These are phyloP conservation scores for Mucor saturninus DNA, from an alignment of 371 early-diverging fungal species.

Conservation along the genomic window DNA sequence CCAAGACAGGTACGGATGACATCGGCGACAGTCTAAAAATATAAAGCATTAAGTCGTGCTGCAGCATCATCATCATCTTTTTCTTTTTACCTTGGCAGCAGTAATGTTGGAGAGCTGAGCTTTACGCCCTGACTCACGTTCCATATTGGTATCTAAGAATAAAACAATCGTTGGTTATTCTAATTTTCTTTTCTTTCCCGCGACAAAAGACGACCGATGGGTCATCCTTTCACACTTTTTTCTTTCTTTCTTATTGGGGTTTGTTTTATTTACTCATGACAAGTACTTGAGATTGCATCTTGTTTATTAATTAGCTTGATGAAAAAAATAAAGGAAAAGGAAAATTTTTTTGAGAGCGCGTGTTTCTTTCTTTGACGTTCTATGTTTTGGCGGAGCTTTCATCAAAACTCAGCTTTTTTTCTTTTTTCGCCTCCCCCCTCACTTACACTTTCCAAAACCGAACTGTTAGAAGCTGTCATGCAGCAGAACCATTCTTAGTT, in stretches of 20 bases:
- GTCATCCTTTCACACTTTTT: background rate
- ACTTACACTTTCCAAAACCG: background rate
- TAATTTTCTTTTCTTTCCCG: too few species aligned
- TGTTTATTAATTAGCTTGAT: conserved; percentile 3
- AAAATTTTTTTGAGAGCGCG: conserved; percentile 19
- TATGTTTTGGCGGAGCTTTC: background rate
- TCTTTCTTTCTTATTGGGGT: background rate
- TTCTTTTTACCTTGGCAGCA: conserved; percentile 86
- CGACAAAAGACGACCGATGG: too few species aligned
- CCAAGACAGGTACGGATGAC: conserved; percentile 99
- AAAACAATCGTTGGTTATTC: background rate
- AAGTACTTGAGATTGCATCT: conserved; percentile 68
- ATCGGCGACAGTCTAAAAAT: conserved; percentile 89
- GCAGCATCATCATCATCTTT: conserved; percentile 7
- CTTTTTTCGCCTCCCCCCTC: background rate
- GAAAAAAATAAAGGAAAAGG: background rate
- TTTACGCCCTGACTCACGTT: conserved; percentile 95
- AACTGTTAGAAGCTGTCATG: background rate
- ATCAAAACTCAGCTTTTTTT: background rate
- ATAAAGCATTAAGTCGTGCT: background rate
- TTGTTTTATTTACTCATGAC: conserved; percentile 64
- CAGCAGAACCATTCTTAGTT: too few species aligned
- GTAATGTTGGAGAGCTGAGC: conserved; percentile 97
- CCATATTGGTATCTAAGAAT: conserved; percentile 85
- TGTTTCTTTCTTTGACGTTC: conserved; percentile 17